Evolutionary conservation across 2,329 filamentous ascomycete genomes (phyloP), one percentile per base, ranked within the genome.

Genomic region (Amylocarpus encephaloides): DNA sequence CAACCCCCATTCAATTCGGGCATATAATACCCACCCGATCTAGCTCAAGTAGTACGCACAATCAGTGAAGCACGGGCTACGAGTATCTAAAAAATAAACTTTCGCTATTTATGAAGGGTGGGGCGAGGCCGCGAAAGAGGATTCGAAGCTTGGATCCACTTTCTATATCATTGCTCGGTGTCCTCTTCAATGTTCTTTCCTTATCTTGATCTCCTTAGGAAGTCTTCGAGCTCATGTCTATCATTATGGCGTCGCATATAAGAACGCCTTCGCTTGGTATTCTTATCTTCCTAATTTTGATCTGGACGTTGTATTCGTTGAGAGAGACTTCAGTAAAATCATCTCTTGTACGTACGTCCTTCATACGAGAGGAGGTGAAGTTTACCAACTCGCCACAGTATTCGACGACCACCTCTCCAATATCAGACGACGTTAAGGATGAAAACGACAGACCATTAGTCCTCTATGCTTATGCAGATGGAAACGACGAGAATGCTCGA

Each of bases 391-490:
- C 18, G n/a, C 11, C 11, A 15, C 11, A 16, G 19, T 3, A 18
- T 30, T 22, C 12, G 32, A 43, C 40, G 29, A 6, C 39, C 6
- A 42, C n/a, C 19, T 26, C 15, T 10, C 36, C 36, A 39, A 15
- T 40, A 6, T 12, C 15, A 35, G 43, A 19, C 7, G 22, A 9
- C 9, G 15, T 32, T 26, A n/a, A 16, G 43, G 18, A 11, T 30
- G 9, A 35, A n/a, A 33, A 7, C 33, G 41, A 48, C 5, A 22
- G 49, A 5, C 49, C 49, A 6, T 32, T 47, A 1, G 46, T 50
- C 16, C 32, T 58, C n/a, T 62, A 62, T 49, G 55, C 56, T 11
- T 58, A 60, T 36, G 52, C 46, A 15, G 55, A 58, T 22, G 43
- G 43, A 9, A 45, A 49, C 36, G 44, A 53, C 11, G 43, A 46